Conservation (phyloP, 805 yeast species). For the Tetrapisispora arboricola region DNA sequence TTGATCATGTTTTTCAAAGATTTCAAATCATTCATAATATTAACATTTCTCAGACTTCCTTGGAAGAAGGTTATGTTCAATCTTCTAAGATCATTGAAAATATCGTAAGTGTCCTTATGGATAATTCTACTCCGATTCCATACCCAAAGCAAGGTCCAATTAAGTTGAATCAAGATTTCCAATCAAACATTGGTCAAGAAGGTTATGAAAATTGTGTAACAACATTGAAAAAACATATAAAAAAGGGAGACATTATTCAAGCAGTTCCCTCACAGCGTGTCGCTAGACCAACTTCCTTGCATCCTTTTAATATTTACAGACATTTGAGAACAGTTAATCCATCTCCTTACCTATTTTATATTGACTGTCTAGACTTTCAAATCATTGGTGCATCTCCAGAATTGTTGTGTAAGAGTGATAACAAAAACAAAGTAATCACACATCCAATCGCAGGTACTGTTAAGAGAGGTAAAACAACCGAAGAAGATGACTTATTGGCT, state of each 20-base stretch:
- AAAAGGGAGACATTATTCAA: slow-evolving; percentile 90
- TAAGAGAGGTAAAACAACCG: slow-evolving; percentile 77
- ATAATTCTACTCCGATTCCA: slow-evolving; percentile 34
- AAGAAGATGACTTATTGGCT: slow-evolving; percentile 85
- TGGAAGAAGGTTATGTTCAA: slow-evolving; percentile 36
- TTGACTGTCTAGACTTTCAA: slow-evolving; percentile 86
- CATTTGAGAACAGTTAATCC: slow-evolving; percentile 95
- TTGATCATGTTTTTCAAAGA: slow-evolving; percentile 89
- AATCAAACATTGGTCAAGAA: slow-evolving; percentile 84
- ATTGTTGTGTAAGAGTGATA: slow-evolving; percentile 72
- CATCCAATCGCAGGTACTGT: slow-evolving; percentile 99
- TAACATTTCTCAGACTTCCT: slow-evolving; percentile 25
- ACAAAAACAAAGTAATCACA: slow-evolving; percentile 64
- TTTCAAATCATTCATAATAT: slow-evolving; percentile 84
- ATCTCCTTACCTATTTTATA: slow-evolving; percentile 90
- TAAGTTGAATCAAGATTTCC: slow-evolving; percentile 53
- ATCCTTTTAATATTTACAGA: slow-evolving; percentile 92
- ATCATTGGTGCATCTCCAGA: slow-evolving; percentile 98
- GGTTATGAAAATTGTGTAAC: slow-evolving; percentile 84
- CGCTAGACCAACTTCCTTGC: slow-evolving; percentile 87
- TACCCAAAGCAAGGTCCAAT: slow-evolving; percentile 73
- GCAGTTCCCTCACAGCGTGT: slow-evolving; percentile 98
- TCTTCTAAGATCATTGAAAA: slow-evolving; percentile 52
- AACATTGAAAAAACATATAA: slow-evolving; percentile 66
- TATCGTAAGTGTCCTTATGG: slow-evolving; percentile 41